Evolutionary conservation across 495 filamentous ascomycete species (phyloP).

Genomic region (Aspergillus funiculosus): DNA sequence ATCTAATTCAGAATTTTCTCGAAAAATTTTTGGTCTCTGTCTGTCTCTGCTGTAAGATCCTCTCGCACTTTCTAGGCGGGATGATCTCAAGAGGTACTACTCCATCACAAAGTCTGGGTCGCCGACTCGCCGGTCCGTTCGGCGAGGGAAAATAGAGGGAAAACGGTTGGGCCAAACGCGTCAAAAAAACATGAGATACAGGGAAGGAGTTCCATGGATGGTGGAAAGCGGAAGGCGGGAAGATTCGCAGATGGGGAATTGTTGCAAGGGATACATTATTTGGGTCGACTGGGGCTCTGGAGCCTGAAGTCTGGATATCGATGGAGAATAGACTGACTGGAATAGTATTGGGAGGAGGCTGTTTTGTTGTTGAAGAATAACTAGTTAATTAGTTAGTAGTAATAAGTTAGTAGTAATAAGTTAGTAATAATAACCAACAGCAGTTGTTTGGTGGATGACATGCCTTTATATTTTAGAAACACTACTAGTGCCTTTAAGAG

Average conservation of each 20-base stretch:
- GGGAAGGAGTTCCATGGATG: slow-evolving; percentile 21
- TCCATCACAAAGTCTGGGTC: slow-evolving; percentile 16
- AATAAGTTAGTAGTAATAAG: too few relatives aligned
- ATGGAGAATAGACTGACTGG: background rate
- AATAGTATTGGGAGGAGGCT: background rate
- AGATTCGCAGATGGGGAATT: slow-evolving; percentile 23
- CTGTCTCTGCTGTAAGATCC: background rate
- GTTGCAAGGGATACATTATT: slow-evolving; percentile 19
- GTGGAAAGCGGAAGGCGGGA: slow-evolving; percentile 27
- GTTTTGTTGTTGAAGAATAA: too few relatives aligned
- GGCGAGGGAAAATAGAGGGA: slow-evolving; percentile 21
- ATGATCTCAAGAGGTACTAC: background rate
- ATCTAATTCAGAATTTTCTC: too few relatives aligned
- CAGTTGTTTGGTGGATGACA: too few relatives aligned
- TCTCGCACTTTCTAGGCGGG: background rate
- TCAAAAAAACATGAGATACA: slow-evolving; percentile 25
- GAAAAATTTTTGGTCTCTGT: background rate
- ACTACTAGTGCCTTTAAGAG: too few relatives aligned
- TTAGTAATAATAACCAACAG: too few relatives aligned
- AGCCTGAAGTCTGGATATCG: slow-evolving; percentile 1
- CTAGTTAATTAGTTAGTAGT: too few relatives aligned
- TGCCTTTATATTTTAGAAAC: too few relatives aligned
- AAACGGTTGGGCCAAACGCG: slow-evolving; percentile 26
- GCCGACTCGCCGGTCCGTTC: slow-evolving; percentile 27
- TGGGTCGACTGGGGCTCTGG: slow-evolving; percentile 20